A percentile compares a stretch with the other conserved stretches of the same genome.
These are phyloP conservation scores for Aspergillus sclerotioniger DNA, from an alignment of 495 filamentous ascomycete species.

Conservation along the genomic window DNA sequence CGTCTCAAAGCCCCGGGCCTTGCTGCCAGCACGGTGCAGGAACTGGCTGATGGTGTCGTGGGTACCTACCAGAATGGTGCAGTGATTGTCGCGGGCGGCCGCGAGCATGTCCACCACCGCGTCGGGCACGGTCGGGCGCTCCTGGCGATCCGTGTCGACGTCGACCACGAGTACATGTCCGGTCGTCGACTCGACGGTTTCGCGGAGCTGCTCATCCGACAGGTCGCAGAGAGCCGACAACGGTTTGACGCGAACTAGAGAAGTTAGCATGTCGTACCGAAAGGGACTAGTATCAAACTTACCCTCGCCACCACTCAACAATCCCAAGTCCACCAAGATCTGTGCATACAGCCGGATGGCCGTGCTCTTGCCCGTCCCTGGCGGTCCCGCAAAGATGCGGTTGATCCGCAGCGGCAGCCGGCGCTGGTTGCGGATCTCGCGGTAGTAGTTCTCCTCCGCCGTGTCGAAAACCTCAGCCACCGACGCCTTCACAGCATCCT, in stretches of 20 bases:
- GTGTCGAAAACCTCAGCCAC: slow-evolving; percentile 14
- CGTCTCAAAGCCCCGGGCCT: neutral
- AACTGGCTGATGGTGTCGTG: slow-evolving; percentile 8
- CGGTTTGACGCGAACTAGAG: slow-evolving; percentile 2
- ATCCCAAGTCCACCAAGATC: slow-evolving; percentile 41
- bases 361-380: slow-evolving; percentile 60
- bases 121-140: slow-evolving; percentile 12
- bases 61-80: slow-evolving; percentile 14
- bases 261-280: neutral
- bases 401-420: slow-evolving; percentile 15
- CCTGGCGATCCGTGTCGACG: slow-evolving; percentile 4
- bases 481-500: slow-evolving; percentile 16
- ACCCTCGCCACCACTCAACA: slow-evolving; percentile 16
- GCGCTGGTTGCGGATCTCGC: slow-evolving; percentile 17
- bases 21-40: slow-evolving; percentile 1
- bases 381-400: slow-evolving; percentile 18
- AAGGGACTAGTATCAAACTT: neutral
- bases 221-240: slow-evolving; percentile 5
- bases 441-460: slow-evolving; percentile 17
- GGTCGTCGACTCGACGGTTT: neutral
- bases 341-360: slow-evolving; percentile 61
- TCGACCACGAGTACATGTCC: slow-evolving; percentile 15
- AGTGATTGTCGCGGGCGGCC: slow-evolving; percentile 7
- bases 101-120: slow-evolving; percentile 5
- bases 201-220: neutral